Base-by-base conservation (phyloP, 768 basidiomycete genomes). In the Saitozyma sp. region DNA sequence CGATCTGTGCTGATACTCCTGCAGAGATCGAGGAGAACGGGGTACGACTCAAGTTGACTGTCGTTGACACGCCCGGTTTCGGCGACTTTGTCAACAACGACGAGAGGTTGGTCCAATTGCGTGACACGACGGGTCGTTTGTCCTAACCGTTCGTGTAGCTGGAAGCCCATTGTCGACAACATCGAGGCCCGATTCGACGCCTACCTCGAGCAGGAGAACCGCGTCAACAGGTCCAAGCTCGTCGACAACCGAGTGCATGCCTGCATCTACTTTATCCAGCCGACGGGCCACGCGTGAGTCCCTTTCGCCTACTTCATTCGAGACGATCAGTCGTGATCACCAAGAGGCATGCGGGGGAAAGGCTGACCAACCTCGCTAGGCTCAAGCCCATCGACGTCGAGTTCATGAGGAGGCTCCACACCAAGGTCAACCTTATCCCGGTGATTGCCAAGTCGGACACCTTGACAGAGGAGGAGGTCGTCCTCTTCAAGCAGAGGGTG, bases 81-180 rank as follows among this genome's bases (percentile, higher is more conserved):
- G 96, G 96, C 64, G 96, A 99, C 80, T 98, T 96, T 80, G 94
- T 98, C 77, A 97, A 99, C 84, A 99, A 99, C 80, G 92, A 96
- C 71, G 92, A 96, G 76, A 93, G 93, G 92, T 92, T 66, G 68
- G 82, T 67, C 67, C 54, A 39, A 16, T 5, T 17, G 50, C 8
- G 45, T n/a, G 16, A 38, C n/a, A n/a, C n/a, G n/a, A n/a, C n/a
- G n/a, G 19, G 20, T 50, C 5, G 19, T 38, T 42, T 2, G 42
- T 3, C 2, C 14, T 7, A 14, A 39, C 52, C 43, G 13, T 54
- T 50, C 16, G 11, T 58, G 20, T 68, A 96, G 95, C 80, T 99
- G 96, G 96, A 93, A 91, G 80, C 96, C 96, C 56, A 95, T 99
- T 68, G 86, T 97, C 17, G 94, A 98, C 80, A 92, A 97, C 83